Base-by-base conservation (phyloP, 108 stramenopile genomes). In the Fistulifera solaris region DNA sequence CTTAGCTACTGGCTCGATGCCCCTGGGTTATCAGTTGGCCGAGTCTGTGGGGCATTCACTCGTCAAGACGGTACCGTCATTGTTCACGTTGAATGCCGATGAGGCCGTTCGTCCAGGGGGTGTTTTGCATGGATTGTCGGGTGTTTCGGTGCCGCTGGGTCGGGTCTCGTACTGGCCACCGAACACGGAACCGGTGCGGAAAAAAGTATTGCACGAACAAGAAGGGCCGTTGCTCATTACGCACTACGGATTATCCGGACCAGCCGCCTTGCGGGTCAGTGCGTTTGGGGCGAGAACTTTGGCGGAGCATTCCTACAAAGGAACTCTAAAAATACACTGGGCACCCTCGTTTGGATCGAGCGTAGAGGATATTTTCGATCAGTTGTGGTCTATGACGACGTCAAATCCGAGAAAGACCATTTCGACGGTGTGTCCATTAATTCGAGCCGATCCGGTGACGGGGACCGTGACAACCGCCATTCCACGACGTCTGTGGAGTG, bases 191-290 rank as follows among this genome's bases (percentile, higher is more conserved):
- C 67, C 56, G 40, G 47, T 14, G 19, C 1, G 47, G 25, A 46
- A 49, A 14, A 52, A 61, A n/a, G 21, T 35, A 24, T 11, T 44
- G 18, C 23, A 80, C 18, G 45, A 67, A 26, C 79, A 91, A 52
- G 80, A 93, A 58, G 95, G 95, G 14, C 95, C 95, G 3, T 52
- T 96, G 22, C 67, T 96, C 13, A 87, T 96, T 43, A 96, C 93
- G 10, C 95, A 96, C 68, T 78, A 85, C 26, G 96, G 96, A 16
- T 31, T 96, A 12, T 91, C 90, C 23, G 96, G 96, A 3, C 96
- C 96, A 14, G 94, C 94, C n/a, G 73, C 79, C 6, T 54, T 96
- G 50, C 71, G 88, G 27, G 52, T 96, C 18, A 93, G 90, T n/a
- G 94, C 96, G 8, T 96, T 96, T 67, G 87, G 72, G 12, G 94